These are phyloP conservation scores for Phycomyces blakesleeanus DNA, from an alignment of 192 early-diverging fungal genomes.

Conservation along the genomic window DNA sequence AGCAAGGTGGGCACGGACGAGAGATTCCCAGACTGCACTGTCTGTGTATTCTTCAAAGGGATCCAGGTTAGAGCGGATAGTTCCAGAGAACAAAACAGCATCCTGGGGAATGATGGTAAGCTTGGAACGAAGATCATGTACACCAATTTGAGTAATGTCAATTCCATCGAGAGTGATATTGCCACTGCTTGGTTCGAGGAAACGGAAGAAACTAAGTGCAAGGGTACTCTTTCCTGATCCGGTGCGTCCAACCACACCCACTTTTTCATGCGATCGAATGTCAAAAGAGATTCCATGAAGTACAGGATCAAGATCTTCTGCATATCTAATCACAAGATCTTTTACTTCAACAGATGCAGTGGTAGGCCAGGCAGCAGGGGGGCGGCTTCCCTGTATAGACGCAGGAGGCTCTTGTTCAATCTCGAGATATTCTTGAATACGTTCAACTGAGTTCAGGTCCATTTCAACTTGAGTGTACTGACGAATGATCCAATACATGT, in stretches of 20 bases:
- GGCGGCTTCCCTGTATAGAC: slow-evolving; percentile 20
- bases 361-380: slow-evolving; percentile 57
- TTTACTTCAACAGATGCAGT: slow-evolving; percentile 67
- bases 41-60: slow-evolving; percentile 68
- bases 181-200: slow-evolving; percentile 70
- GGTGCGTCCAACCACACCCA: slow-evolving; percentile 88
- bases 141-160: slow-evolving; percentile 67
- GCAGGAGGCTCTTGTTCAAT: slow-evolving; percentile 74
- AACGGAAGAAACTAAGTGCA: slow-evolving; percentile 75
- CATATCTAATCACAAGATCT: slow-evolving; percentile 76
- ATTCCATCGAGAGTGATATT: slow-evolving; percentile 72
- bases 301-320: slow-evolving; percentile 74
- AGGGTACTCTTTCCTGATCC: slow-evolving; percentile 70
- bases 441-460: slow-evolving; percentile 86
- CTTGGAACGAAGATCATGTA: slow-evolving; percentile 65
- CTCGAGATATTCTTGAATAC: slow-evolving; percentile 77
- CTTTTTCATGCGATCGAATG: slow-evolving; percentile 66
- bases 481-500: slow-evolving; percentile 80
- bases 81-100: slow-evolving; percentile 62
- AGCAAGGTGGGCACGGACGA: slow-evolving; percentile 66
- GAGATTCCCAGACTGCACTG: slow-evolving; percentile 69
- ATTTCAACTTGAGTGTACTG: slow-evolving; percentile 81
- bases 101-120: slow-evolving; percentile 81
- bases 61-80: slow-evolving; percentile 77
- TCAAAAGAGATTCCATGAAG: slow-evolving; percentile 67